Evolutionary conservation across 2,329 filamentous ascomycete species (phyloP), one percentile per base, ranked within the genome.

Genomic region (Curvularia lunata): DNA sequence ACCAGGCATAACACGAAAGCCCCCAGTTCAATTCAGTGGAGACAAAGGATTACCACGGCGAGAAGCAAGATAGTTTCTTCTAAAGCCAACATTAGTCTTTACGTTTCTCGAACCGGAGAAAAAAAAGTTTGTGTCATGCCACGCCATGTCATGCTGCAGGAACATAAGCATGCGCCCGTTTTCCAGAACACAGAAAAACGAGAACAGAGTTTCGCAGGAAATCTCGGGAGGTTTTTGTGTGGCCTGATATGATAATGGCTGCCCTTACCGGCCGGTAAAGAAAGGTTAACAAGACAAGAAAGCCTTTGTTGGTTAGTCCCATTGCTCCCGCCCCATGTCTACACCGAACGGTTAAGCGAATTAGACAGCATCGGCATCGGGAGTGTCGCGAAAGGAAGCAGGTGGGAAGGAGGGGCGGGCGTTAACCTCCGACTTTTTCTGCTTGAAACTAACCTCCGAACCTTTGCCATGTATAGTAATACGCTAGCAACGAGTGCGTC

Each of bases 171-270:
- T 30, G 9, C 7, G 27, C 27, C 7, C 9, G 6, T 30, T 30
- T 30, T 30, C 27, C 23, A 25, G 23, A 25, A 25, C 23, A 25
- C 4, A 25, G 23, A 25, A 25, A 25, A 25, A 25, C 23, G 23
- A 25, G 6, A 25, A 25, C 23, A 25, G 6, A 25, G 23, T 2
- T 9, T 16, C 52, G 52, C 28, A 46, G 41, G 34, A 28, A 54
- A 49, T 54, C 45, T 54, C 52, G 52, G 52, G 19, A 49, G 52
- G 52, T 32, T 54, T 49, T 25, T 48, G 52, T 21, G 42, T 48
- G 52, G 52, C 16, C 27, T 37, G 6, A 37, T 37, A 10, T 30
- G 27, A 25, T 25, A 6, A 25, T 8, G 5, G 27, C 7, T 30
- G 6, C 6, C 27, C 13, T 13, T 34, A 16, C 25, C 43, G 43